phyloP scores from a whole-genome alignment of 192 early-diverging fungal species.

The Coemansia sp. region DNA sequence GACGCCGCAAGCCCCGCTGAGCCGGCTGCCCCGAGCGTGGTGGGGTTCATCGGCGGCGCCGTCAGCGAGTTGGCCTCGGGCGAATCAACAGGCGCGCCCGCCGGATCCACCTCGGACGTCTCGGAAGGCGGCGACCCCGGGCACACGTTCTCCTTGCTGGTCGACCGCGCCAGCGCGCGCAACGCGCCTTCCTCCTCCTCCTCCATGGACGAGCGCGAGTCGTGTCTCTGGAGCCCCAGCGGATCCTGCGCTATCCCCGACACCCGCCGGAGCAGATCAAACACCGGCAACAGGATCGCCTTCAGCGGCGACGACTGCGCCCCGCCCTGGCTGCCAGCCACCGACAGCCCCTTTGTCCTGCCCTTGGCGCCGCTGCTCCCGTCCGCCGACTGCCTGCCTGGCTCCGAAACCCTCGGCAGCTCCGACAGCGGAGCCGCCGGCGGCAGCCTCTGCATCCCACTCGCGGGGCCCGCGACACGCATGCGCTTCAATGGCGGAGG shows the following conservation, averaged over 20 bases:
- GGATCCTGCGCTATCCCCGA: constrained; percentile 44
- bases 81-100: constrained; percentile 22
- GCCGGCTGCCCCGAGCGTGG: constrained; percentile 21
- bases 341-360: neutral
- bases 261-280: constrained; percentile 44
- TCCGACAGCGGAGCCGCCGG: too few species aligned
- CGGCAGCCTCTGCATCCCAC: too few species aligned
- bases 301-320: constrained; percentile 47
- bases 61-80: constrained; percentile 44
- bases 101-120: constrained; percentile 9
- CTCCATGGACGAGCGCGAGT: neutral
- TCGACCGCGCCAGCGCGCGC: neutral
- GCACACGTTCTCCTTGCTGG: neutral
- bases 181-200: constrained; percentile 3
- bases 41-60: constrained; percentile 53
- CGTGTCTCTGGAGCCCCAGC: constrained; percentile 22
- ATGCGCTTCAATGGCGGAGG: constrained; percentile 2
- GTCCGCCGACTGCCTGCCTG: neutral
- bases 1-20: constrained; percentile 11
- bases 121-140: neutral
- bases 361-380: neutral
- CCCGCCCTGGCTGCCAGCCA: neutral
- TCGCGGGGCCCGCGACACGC: neutral
- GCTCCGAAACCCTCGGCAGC: neutral
- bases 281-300: constrained; percentile 42